Base-by-base conservation (phyloP, 2,329 filamentous ascomycete species). In the Alternaria sp. region DNA sequence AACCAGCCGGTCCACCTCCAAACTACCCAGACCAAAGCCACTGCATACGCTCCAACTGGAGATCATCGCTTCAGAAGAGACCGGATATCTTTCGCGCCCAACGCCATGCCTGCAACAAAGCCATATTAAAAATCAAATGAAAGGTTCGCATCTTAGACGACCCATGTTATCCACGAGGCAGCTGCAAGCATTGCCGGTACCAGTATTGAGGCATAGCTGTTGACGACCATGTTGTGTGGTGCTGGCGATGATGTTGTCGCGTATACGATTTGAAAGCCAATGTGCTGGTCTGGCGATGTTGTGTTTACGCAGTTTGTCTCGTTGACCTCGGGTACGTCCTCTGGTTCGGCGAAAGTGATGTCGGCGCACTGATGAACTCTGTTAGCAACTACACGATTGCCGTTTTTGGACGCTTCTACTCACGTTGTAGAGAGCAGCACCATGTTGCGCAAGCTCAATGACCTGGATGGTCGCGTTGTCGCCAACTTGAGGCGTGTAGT, bases 391-490 rank as follows among this genome's bases (percentile, higher is more conserved):
- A 28, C 29, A 34, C 3, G 40, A 21, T 23, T 11, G n/a, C 3
- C n/a, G 17, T 29, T 31, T 5, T 11, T 6, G 17, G 13, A 10
- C 11, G n/a, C 17, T 36, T 10, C 11, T 28, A 62, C 89, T 67
- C 82, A 93, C 91, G 61, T 90, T 93, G 74, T 89, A 97, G 37
- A 97, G 78, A 5, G 91, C 84, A 2, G 92, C 93, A 3, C 93
- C 93, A 72, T 97, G 93, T 59, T 91, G 81, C 13, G 93, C 93
- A 7, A 87, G 79, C 81, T 96, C 92, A 26, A 97, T 88, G 3
- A 97, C 79, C 74, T 97, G 93, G 57, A 97, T 95, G 0, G 93
- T 97, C 24, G 92, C 93, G 73, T 91, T 88, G 79, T 97, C 91
- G n/a, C 95, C 95, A 0, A 88, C 80, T 48, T 90, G 88, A 45